These are phyloP conservation scores for Phalaenopsis aphrodite DNA, from an alignment of 106 monocot genomes.

Conservation along the genomic window DNA sequence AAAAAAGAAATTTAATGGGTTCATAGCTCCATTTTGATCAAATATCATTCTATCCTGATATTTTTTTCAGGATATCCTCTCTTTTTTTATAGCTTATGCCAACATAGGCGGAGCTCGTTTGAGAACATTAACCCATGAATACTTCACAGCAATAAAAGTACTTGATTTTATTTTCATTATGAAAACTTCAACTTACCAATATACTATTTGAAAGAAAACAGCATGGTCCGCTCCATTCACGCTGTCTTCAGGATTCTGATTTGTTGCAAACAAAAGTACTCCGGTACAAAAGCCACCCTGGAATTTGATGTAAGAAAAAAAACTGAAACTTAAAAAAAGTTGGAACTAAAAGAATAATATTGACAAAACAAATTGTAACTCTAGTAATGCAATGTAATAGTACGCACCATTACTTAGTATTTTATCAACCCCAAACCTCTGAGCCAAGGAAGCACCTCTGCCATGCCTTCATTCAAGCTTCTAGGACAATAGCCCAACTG, in stretches of 20 bases:
- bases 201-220: too few relatives aligned
- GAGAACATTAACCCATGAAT: too few relatives aligned
- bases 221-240: too few relatives aligned
- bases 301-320: not conserved
- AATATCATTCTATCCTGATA: too few relatives aligned
- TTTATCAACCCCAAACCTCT: constrained; percentile 52
- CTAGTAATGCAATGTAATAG: not conserved
- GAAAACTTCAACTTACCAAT: too few relatives aligned
- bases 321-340: not conserved
- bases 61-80: too few relatives aligned
- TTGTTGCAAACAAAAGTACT: not conserved
- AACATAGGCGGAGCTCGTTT: too few relatives aligned
- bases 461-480: constrained; percentile 72
- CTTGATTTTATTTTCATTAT: too few relatives aligned
- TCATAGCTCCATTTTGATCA: too few relatives aligned
- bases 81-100: too few relatives aligned
- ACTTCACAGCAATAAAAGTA: too few relatives aligned
- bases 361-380: not conserved
- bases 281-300: not conserved
- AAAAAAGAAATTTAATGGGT: too few relatives aligned
- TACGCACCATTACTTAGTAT: constrained; percentile 29
- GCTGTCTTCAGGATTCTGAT: not conserved
- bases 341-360: not conserved
- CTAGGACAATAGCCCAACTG: constrained; percentile 75
- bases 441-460: constrained; percentile 75